Evolutionary conservation across 805 yeast species (phyloP).

Genomic region (Wickerhamiella vanderwaltii): DNA sequence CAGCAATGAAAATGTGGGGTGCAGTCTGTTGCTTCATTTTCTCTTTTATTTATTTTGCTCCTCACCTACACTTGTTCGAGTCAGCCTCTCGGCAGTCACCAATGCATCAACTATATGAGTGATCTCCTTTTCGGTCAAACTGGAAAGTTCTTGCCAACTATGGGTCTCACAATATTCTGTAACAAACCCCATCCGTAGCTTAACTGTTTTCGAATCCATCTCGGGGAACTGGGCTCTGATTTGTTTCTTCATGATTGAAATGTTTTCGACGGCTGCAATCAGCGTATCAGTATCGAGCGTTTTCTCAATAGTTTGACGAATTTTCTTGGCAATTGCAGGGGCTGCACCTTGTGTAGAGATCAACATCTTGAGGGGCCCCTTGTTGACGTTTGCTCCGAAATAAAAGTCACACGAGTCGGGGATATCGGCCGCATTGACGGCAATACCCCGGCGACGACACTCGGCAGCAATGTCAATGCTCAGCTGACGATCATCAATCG

Average conservation of each 20-base stretch:
- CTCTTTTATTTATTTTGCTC: background rate
- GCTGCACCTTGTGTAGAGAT: constrained; percentile 74
- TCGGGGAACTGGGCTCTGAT: constrained; percentile 32
- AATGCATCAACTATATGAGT: constrained; percentile 1
- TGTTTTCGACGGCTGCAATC: constrained; percentile 45
- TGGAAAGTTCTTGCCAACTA: constrained; percentile 48
- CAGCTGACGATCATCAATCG: constrained; percentile 56
- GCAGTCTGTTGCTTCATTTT: no score
- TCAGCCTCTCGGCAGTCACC: constrained; percentile 1
- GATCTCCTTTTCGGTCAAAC: constrained; percentile 17
- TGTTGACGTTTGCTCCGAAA: constrained; percentile 66
- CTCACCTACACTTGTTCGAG: background rate
- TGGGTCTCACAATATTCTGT: constrained; percentile 49
- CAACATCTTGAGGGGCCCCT: constrained; percentile 67
- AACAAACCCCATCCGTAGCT: constrained; percentile 61
- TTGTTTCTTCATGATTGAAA: constrained; percentile 42
- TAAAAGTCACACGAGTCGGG: constrained; percentile 78
- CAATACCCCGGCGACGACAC: constrained; percentile 36
- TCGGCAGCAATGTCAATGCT: constrained; percentile 46
- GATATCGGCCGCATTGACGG: constrained; percentile 70
- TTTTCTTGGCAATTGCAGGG: constrained; percentile 57
- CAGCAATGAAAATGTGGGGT: no score
- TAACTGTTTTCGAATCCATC: constrained; percentile 29
- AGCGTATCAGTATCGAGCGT: constrained; percentile 32
- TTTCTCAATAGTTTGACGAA: constrained; percentile 42